Base-by-base conservation (phyloP, 208 protist genomes). In the Leishmania major region DNA sequence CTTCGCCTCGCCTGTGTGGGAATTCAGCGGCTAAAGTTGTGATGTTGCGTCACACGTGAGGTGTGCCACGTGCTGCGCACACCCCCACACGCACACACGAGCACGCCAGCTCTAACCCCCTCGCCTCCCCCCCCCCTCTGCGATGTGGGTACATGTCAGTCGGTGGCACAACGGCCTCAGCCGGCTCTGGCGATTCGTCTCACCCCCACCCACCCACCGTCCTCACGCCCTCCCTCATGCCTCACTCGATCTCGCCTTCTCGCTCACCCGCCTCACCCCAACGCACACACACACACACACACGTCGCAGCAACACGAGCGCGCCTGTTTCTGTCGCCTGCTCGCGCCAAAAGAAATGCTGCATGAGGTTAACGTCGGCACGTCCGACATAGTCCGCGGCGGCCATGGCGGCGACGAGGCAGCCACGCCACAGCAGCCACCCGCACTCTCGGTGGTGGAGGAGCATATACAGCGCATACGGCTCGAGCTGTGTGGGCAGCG, bases 301-400 rank as follows among this genome's bases (percentile, higher is more conserved):
- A 53, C 57, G n/a, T 66, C 28, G n/a, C 11, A 62, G 53, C 51
- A 62, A 77, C 10, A 35, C 15, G 72, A 45, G 51, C 72, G 60
- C 49, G 47, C n/a, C 31, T 73, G 3, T 40, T 71, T 37, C 35
- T 28, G 37, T 71, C 31, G 37, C 15, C 35, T 71, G 22, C n/a
- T 53, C 11, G 45, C n/a, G 28, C 35, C 45, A 19, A 11, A 19
- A 28, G 5, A 66, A 35, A 70, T 78, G 51, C 28, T 82, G 71
- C 51, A 60, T 53, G 87, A 93, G 67, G 80, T 88, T 37, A 85
- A 89, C 47, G 88, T 93, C 51, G 89, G 89, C 57, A 93, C 89
- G n/a, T 47, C 75, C 53, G 57, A 80, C 77, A 73, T 60, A 4
- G 45, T 59, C 60, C 45, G 28, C 6, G 60, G 28, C 22, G 31